These are phyloP conservation scores for Anisodus tanguticus DNA, from an alignment of 257 asterid species.

Conservation along the genomic window DNA sequence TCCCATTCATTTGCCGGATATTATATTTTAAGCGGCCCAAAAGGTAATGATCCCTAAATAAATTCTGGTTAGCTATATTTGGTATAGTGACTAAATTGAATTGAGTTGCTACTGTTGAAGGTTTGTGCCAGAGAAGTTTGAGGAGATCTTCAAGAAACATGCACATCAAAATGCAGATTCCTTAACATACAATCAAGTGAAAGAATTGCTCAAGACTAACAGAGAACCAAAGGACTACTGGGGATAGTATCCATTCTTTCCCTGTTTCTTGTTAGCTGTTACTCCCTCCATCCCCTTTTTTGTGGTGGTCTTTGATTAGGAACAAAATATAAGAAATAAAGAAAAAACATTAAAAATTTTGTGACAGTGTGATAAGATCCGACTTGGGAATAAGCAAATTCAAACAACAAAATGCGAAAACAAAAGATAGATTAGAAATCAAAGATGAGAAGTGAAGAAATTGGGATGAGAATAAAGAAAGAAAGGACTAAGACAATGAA, in stretches of 20 bases:
- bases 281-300: not conserved
- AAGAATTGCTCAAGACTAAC: conserved; percentile 56
- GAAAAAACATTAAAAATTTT: not conserved
- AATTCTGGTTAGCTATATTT: not conserved
- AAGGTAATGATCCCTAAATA: too few relatives aligned
- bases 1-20: too few relatives aligned
- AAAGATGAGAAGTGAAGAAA: too few relatives aligned
- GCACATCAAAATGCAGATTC: conserved; percentile 49
- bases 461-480: too few relatives aligned
- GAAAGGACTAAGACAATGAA: too few relatives aligned
- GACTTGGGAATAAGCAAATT: too few relatives aligned
- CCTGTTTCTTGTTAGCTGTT: not conserved
- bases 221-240: conserved; percentile 69
- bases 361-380: too few relatives aligned
- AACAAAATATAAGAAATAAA: not conserved
- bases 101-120: conserved; percentile 37
- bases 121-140: conserved; percentile 70
- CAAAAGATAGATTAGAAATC: too few relatives aligned
- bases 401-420: too few relatives aligned
- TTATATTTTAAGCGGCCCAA: too few relatives aligned
- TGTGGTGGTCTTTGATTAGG: not conserved
- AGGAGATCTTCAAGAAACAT: conserved; percentile 64
- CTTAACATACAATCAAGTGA: conserved; percentile 67
- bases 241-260: conserved; percentile 64
- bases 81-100: not conserved